phyloP scores from a whole-genome alignment of 164 flowering plant species.

The Malania oleifera region DNA sequence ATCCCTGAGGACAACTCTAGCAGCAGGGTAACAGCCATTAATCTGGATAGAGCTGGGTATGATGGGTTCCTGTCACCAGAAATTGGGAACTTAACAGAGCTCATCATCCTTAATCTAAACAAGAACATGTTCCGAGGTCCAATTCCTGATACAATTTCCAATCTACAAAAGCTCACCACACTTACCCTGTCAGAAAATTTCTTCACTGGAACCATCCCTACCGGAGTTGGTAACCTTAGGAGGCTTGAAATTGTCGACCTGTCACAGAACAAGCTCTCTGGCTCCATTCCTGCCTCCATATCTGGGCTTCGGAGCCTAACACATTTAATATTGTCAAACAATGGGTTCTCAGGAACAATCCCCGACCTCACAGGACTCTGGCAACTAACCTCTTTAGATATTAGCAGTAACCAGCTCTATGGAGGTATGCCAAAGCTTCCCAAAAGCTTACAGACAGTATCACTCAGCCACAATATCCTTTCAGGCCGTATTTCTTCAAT shows the following conservation, averaged over 20 bases:
- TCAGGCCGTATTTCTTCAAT: constrained; percentile 28
- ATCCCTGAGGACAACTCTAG: constrained; percentile 22
- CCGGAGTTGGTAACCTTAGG: constrained; percentile 18
- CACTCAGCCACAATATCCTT: constrained; percentile 24
- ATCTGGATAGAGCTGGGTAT: constrained; percentile 33
- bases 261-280: constrained; percentile 32
- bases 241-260: constrained; percentile 27
- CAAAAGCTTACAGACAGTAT: constrained; percentile 17
- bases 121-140: constrained; percentile 42
- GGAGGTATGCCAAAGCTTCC: constrained; percentile 36
- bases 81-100: constrained; percentile 41
- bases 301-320: constrained; percentile 18
- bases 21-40: constrained; percentile 21
- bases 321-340: constrained; percentile 21
- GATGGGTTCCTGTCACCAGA: constrained; percentile 35
- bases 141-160: constrained; percentile 25
- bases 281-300: constrained; percentile 19
- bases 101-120: constrained; percentile 21
- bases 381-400: constrained; percentile 31
- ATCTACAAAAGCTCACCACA: constrained; percentile 22
- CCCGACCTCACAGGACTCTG: constrained; percentile 30
- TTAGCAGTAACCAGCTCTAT: constrained; percentile 25
- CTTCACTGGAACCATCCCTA: constrained; percentile 31
- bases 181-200: constrained; percentile 27
- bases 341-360: constrained; percentile 31